Base-by-base conservation (phyloP, 2,329 filamentous ascomycete species). In the Stemphylium vesicarium region DNA sequence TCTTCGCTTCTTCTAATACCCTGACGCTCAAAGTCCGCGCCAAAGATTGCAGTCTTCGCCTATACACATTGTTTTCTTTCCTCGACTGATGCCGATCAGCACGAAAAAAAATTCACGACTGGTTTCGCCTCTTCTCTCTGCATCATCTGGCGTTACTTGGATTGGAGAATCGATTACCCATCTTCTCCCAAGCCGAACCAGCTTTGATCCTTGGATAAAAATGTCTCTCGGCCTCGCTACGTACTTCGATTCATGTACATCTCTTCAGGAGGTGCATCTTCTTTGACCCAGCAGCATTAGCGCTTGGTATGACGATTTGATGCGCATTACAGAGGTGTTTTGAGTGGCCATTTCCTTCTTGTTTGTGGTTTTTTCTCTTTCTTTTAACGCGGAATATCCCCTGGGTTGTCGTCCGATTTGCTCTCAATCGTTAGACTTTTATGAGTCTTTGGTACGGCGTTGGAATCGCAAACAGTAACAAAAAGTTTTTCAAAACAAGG, bases 301-400 rank as follows among this genome's bases (percentile, higher is more conserved):
- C 53, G 64, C 57, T 57, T 63, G 69, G 64, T 68, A 68, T 62
- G 64, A 71, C 63, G 66, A 70, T 48, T 59, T 63, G 66, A 71
- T 72, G 64, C 70, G 68, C 70, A 73, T 72, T 65, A 64, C 56
- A 72, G 63, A 60, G 69, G 67, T 69, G 68, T 69, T 65, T 35
- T 56, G 51, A 64, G 59, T 51, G 58, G 62, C 53, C 50, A 43
- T 54, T 47, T 42, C 53, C 50, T 59, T 58, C 31, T 50, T 8
- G 22, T 24, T 56, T 62, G 35, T 56, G 20, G 3, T 4, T 20
- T 20, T 20, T 20, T 20, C n/a, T 47, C 10, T 24, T 59, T 55
- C 52, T 37, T 43, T 50, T 29, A 33, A 50, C 55, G 60, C 57
- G 54, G 61, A 60, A 64, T 69, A 68, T 68, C 59, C 61, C 60